Conservation (phyloP, 257 asterid species). For the Gentiana straminea region DNA sequence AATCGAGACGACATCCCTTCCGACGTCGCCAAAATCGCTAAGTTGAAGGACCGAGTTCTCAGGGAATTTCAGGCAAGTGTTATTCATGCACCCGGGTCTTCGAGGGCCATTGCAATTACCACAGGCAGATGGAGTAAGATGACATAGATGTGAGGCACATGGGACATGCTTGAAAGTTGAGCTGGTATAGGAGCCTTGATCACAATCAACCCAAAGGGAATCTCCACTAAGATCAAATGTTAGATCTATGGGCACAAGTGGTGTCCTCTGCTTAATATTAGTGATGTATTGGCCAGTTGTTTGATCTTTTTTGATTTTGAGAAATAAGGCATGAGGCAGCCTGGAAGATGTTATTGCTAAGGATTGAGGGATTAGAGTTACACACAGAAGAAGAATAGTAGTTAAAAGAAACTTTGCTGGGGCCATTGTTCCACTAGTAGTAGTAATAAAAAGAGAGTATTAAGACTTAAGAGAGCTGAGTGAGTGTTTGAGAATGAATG, state of each 20-base stretch:
- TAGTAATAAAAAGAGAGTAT: no score
- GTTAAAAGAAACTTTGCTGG: no score
- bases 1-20: slow-evolving; percentile 10
- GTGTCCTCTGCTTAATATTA: slow-evolving; percentile 9
- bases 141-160: slow-evolving; percentile 1
- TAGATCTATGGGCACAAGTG: slow-evolving; percentile 8
- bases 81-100: slow-evolving; percentile 7
- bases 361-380: neutral
- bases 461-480: no score
- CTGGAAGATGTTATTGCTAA: neutral
- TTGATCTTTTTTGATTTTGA: slow-evolving; percentile 8
- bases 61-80: slow-evolving; percentile 3
- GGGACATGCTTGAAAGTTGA: slow-evolving; percentile 5
- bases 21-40: slow-evolving; percentile 3
- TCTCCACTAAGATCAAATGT: slow-evolving; percentile 8
- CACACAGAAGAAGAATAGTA: no score
- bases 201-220: slow-evolving; percentile 13
- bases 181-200: neutral
- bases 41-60: slow-evolving; percentile 2
- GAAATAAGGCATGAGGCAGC: slow-evolving; percentile 5
- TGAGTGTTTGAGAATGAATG: no score
- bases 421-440: no score
- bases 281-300: slow-evolving; percentile 7
- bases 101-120: slow-evolving; percentile 4
- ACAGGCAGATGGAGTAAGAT: neutral